phyloP scores from a whole-genome alignment of 768 basidiomycete species.

The Rhizopogon sp. region DNA sequence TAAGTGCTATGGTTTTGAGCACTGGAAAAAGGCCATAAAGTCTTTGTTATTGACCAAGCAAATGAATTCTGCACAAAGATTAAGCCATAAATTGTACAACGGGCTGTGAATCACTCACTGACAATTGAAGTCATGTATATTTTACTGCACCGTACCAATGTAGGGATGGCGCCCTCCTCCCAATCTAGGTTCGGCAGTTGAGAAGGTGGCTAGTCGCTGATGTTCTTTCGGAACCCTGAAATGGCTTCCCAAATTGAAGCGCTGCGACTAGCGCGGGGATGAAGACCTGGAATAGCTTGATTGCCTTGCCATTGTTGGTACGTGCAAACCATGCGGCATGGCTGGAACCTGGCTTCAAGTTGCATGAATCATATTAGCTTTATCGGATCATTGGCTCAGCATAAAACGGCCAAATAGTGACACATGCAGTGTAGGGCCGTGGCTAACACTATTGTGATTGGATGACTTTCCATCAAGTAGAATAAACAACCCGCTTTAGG shows the following conservation, averaged over 20 bases:
- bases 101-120: not conserved
- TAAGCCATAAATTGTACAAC: not conserved
- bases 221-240: too few species aligned
- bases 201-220: not conserved
- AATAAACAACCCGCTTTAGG: too few species aligned
- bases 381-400: not conserved
- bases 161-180: too few species aligned
- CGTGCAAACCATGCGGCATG: not conserved
- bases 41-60: not conserved
- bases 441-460: not conserved
- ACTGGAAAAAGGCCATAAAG: not conserved
- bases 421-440: not conserved
- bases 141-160: not conserved
- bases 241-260: too few species aligned
- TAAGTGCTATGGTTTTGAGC: too few species aligned
- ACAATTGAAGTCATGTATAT: not conserved
- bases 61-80: not conserved
- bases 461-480: too few species aligned
- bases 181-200: not conserved
- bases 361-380: not conserved
- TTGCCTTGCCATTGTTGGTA: not conserved
- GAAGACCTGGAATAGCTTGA: not conserved
- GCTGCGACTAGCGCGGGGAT: not conserved
- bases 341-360: not conserved
- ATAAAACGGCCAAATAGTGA: not conserved